These are phyloP conservation scores for Suillus brevipes DNA, from an alignment of 768 basidiomycete species.

Conservation along the genomic window DNA sequence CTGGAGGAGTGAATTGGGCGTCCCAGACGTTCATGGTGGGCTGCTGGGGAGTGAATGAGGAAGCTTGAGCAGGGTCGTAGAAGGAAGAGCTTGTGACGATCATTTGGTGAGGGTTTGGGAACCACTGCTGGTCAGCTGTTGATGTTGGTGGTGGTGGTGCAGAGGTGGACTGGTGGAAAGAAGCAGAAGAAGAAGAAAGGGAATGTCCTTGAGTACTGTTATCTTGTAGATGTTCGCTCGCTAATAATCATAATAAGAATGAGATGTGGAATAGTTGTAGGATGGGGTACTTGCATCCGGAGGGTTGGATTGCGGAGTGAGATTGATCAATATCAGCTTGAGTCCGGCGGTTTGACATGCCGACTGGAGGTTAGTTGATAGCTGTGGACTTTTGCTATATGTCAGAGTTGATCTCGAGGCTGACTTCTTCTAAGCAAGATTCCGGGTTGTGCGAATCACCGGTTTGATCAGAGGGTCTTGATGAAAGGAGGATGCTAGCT, in stretches of 20 bases:
- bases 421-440: no score
- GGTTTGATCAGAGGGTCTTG: no score
- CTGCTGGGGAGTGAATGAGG: constrained; percentile 40
- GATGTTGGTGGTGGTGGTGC: not conserved
- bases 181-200: constrained; percentile 4
- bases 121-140: not conserved
- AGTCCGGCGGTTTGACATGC: constrained; percentile 25
- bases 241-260: not conserved
- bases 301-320: constrained; percentile 13
- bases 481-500: no score
- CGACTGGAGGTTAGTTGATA: not conserved
- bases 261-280: not conserved
- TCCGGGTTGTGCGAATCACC: no score
- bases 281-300: constrained; percentile 30
- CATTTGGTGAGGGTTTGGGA: constrained; percentile 35
- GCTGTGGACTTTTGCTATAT: no score
- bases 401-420: no score
- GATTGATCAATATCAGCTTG: constrained; percentile 15
- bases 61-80: constrained; percentile 48
- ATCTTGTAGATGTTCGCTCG: constrained; percentile 8
- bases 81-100: constrained; percentile 55
- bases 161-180: constrained; percentile 6
- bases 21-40: constrained; percentile 40
- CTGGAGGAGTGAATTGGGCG: constrained; percentile 11
- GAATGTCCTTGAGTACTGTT: not conserved